phyloP scores from a whole-genome alignment of 106 monocot species.

The Phalaenopsis aphrodite region DNA sequence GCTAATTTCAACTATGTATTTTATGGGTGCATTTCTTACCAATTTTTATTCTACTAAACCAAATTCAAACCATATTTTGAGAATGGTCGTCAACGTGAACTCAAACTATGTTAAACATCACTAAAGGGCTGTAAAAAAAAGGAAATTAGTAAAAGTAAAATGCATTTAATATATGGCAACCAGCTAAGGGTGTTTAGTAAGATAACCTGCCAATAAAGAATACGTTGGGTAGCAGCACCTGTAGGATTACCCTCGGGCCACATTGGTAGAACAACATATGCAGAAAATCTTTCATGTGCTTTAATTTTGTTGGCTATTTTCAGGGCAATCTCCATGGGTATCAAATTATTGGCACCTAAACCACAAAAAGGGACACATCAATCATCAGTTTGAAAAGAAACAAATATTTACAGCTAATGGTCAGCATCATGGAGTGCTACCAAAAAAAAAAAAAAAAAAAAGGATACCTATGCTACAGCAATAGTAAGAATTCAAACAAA shows the following conservation, averaged over 20 bases:
- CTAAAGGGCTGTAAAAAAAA: background rate
- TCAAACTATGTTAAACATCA: background rate
- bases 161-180: background rate
- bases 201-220: conserved; percentile 79
- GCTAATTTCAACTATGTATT: background rate
- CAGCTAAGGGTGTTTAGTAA: conserved; percentile 1
- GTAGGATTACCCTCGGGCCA: conserved; percentile 96
- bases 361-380: conserved; percentile 3
- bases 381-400: background rate
- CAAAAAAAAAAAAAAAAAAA: background rate
- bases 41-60: background rate
- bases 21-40: background rate
- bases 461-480: background rate
- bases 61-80: background rate
- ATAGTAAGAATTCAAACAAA: background rate
- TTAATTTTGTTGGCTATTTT: conserved; percentile 90
- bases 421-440: background rate
- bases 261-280: conserved; percentile 86
- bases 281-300: conserved; percentile 87
- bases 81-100: background rate
- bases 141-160: background rate
- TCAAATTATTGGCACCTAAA: conserved; percentile 88
- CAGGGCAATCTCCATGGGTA: conserved; percentile 92
- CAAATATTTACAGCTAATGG: too few species aligned
- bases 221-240: conserved; percentile 63